Percentiles rank a stretch among this genome's conserved stretches.
Conservation (phyloP, 164 flowering plant genomes). For the Sedum album region DNA sequence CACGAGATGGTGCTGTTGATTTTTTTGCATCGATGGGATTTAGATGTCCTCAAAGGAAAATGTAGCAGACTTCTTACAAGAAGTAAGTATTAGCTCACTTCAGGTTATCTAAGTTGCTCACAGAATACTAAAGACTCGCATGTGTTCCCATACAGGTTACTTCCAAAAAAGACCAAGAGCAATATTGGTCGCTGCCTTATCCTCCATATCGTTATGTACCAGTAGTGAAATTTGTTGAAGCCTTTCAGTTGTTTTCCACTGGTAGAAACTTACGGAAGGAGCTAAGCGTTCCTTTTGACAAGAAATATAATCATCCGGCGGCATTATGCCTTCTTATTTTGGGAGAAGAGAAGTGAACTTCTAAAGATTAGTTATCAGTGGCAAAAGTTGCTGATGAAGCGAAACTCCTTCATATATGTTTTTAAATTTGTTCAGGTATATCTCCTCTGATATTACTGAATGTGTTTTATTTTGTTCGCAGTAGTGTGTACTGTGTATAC, state of each 20-base stretch:
- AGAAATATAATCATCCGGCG: slow-evolving; percentile 73
- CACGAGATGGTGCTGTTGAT: slow-evolving; percentile 56
- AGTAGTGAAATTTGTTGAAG: slow-evolving; percentile 71
- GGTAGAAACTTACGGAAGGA: slow-evolving; percentile 59
- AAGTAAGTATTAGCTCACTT: slow-evolving; percentile 42
- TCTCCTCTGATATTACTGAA: neutral
- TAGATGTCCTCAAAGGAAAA: slow-evolving; percentile 75
- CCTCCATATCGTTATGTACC: slow-evolving; percentile 64
- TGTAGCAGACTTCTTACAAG: slow-evolving; percentile 97
- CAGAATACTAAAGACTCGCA: neutral
- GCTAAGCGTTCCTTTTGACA: slow-evolving; percentile 64
- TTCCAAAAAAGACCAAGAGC: slow-evolving; percentile 93
- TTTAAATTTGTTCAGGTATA: slow-evolving; percentile 88
- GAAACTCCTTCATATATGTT: slow-evolving; percentile 82
- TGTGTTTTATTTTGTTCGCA: too few species aligned
- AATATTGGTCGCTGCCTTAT: slow-evolving; percentile 70
- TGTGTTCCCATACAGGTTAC: slow-evolving; percentile 43
- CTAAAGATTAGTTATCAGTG: slow-evolving; percentile 67
- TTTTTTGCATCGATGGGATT: slow-evolving; percentile 87
- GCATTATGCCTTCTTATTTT: slow-evolving; percentile 67
- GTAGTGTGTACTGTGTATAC: neutral
- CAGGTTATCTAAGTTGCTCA: neutral
- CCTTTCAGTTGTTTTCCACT: slow-evolving; percentile 51
- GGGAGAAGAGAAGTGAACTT: slow-evolving; percentile 69
- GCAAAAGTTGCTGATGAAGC: slow-evolving; percentile 84